Evolutionary conservation across 2,329 filamentous ascomycete species (phyloP), one percentile per base, ranked within the genome.

Genomic region (Sclerotinia nivalis): DNA sequence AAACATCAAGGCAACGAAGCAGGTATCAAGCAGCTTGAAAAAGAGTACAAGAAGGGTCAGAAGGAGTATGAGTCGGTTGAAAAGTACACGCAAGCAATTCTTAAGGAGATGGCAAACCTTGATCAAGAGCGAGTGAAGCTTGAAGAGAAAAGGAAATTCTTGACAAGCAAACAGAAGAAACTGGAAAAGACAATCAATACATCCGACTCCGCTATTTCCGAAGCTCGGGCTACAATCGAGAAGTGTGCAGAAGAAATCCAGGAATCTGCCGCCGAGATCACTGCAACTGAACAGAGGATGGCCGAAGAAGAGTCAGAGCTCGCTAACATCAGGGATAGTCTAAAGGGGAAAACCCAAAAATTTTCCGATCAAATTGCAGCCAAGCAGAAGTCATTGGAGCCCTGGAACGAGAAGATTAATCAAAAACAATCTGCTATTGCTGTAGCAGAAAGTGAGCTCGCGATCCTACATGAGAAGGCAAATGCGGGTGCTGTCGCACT

Each of bases 121-220:
- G 96, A 99, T 78, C 97, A 98, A 78, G 96, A 98, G 78, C 90
- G 90, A 31, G 96, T 99, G 81, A 99, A 99, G 78, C 94, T 97
- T 74, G 95, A 98, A 74, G 96, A 99, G 81, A 98, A 98, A 84
- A 91, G 91, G 79, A 99, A 99, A 79, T 98, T 98, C 80, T 82
- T 99, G 74, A 84, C 87, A 2, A 91, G 90, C 77, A 99, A 99
- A 83, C 90, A 92, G 76, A 97, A 96, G 83, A 99, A 99, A 82
- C 86, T 97, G 20, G 93, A 98, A 74, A 98, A 97, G 82, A 87
- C 91, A 0, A 92, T 96, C 72, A 85, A 89, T 68, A 91, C 89
- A 59, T 93, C 92, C 71, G 92, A 92, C 73, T 89, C 90, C 70
- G 88, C 91, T 8, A 87, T 88, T 0, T 86, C 87, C 0, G 93